Base-by-base conservation (phyloP, 805 yeast genomes). In the Candida chauliodis region DNA sequence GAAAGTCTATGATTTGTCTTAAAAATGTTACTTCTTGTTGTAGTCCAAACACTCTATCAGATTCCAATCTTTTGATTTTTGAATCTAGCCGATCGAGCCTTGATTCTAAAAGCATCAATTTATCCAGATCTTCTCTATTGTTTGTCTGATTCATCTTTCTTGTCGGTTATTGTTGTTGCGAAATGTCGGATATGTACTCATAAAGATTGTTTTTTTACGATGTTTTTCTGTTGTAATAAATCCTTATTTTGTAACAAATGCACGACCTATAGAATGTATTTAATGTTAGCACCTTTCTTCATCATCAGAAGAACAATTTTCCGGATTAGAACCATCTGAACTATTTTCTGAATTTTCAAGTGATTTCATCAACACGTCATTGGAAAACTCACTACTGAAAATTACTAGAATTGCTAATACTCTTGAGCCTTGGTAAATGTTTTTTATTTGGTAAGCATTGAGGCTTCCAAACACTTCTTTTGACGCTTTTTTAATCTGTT, bases 401-500 rank as follows among this genome's bases (percentile, higher is more conserved):
- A 33, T 10, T n/a, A 23, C 29, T n/a, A 33, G 17, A 15, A 21
- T 16, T 8, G 36, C 36, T 4, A 33, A 14, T 6, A 23, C 8
- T 14, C 36, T 33, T 2, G 36, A 15, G 5, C 19, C 19, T 8
- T 23, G 22, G n/a, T 14, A 17, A 5, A 33, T 22, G 16, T 22
- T 9, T 14, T 21, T 29, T 13, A 33, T 33, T 13, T 11, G 15
- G 17, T 14, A 22, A 5, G 18, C 13, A 26, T 25, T 27, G 6
- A 14, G 3, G 20, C 8, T 19, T 0, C 84, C 84, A 36, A 69
- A 59, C 1, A 79, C 50, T 18, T 63, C 60, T 15, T 56, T 53
- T 1, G 84, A 75, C 1, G 76, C 64, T 10, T 53, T 49, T 1
- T 74, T 52, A 6, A 84, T 50, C 47, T 81, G 87, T 22, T 61